These are phyloP conservation scores for Cyberlindnera mycetangii DNA, from an alignment of 805 yeast species.

Conservation along the genomic window DNA sequence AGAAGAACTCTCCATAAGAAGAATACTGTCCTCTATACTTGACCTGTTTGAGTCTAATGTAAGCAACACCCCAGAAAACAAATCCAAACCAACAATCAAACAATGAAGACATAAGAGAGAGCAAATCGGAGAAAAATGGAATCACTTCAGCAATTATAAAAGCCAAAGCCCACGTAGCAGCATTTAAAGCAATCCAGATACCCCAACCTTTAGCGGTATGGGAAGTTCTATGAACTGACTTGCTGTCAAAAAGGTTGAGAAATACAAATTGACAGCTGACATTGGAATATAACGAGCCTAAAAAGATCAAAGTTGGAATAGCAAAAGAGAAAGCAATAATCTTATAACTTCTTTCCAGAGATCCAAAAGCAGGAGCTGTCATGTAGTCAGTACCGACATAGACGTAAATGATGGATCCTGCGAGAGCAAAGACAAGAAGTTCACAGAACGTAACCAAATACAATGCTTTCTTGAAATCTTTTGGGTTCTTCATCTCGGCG, in stretches of 20 bases:
- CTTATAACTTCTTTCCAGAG: slow-evolving; percentile 44
- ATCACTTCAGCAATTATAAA: slow-evolving; percentile 61
- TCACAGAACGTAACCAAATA: slow-evolving; percentile 50
- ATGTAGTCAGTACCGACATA: slow-evolving; percentile 54
- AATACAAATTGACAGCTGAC: slow-evolving; percentile 53
- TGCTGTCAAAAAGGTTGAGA: slow-evolving; percentile 40
- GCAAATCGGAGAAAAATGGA: slow-evolving; percentile 59
- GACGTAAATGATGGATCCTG: slow-evolving; percentile 58
- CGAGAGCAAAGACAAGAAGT: slow-evolving; percentile 46
- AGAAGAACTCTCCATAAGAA: slow-evolving; percentile 29
- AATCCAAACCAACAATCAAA: slow-evolving; percentile 68
- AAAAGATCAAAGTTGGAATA: slow-evolving; percentile 53
- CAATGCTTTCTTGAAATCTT: slow-evolving; percentile 55
- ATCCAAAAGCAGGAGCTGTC: slow-evolving; percentile 60
- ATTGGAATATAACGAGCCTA: slow-evolving; percentile 54
- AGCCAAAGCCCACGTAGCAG: slow-evolving; percentile 47
- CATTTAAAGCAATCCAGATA: slow-evolving; percentile 45
- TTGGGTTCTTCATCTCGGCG: slow-evolving; percentile 55
- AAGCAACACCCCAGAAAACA: slow-evolving; percentile 62
- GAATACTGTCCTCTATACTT: slow-evolving; percentile 30
- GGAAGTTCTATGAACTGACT: slow-evolving; percentile 41
- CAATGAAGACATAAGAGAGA: slow-evolving; percentile 56
- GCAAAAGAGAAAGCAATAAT: slow-evolving; percentile 60
- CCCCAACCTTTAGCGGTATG: slow-evolving; percentile 54
- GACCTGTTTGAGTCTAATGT: slow-evolving; percentile 41